These are phyloP conservation scores for Mycena rosella DNA, from an alignment of 768 basidiomycete species.

Conservation along the genomic window DNA sequence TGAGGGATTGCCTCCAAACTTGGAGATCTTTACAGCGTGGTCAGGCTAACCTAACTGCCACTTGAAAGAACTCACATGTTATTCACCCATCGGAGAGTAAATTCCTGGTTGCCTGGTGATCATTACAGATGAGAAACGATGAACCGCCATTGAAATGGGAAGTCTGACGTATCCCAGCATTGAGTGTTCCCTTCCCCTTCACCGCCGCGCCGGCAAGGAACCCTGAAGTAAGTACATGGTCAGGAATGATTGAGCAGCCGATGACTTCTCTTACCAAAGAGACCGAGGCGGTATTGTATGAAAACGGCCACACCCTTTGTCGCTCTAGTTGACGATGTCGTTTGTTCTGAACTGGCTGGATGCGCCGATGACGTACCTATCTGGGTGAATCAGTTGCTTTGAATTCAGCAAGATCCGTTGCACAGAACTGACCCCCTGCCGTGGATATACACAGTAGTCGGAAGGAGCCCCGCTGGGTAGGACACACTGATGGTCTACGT, in stretches of 20 bases:
- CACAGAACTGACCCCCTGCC: conserved; percentile 35
- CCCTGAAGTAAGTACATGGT: no score
- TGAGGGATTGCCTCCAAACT: conserved; percentile 19
- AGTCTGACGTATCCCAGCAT: conserved; percentile 43
- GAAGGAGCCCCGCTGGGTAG: conserved; percentile 34
- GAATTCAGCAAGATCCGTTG: background rate
- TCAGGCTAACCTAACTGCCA: background rate
- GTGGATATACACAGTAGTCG: conserved; percentile 37
- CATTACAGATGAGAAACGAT: background rate
- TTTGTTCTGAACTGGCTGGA: no score
- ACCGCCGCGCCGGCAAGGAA: no score
- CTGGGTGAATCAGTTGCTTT: no score
- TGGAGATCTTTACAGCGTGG: conserved; percentile 15
- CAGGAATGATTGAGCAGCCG: no score
- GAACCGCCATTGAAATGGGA: background rate
- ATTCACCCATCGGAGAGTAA: conserved; percentile 48
- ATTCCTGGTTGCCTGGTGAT: conserved; percentile 43
- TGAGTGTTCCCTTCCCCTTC: conserved; percentile 42
- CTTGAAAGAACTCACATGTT: conserved; percentile 34
- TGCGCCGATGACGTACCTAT: no score
- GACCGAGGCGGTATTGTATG: no score
- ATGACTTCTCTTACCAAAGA: no score
- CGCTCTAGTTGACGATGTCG: no score
- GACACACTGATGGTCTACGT: conserved; percentile 23
- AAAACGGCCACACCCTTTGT: no score